Evolutionary conservation across 768 basidiomycete genomes (phyloP).

Genomic region (Amanita molliuscula): DNA sequence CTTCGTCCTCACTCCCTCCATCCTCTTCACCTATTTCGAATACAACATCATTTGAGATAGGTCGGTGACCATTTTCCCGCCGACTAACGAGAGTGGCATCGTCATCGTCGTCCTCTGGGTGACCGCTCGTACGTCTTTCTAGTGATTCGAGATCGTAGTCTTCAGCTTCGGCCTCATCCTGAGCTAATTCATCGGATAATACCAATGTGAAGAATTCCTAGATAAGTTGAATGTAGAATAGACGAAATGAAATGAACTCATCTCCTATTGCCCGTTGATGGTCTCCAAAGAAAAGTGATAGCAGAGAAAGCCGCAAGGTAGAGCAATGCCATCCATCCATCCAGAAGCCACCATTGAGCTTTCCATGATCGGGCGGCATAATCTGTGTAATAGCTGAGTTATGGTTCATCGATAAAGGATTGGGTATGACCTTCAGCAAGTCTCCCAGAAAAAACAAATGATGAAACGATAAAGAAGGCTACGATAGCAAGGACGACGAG

Average conservation of each 20-base stretch:
- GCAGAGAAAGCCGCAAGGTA: conserved; percentile 73
- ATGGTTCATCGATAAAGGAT: conserved; percentile 1
- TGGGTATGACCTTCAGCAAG: conserved; percentile 66
- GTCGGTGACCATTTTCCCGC: conserved; percentile 35
- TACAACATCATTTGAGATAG: conserved; percentile 57
- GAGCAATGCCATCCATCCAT: conserved; percentile 87
- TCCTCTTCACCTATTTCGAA: conserved; percentile 91
- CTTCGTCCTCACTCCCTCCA: conserved; percentile 26
- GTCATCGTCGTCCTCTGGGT: conserved; percentile 59
- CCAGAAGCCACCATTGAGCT: conserved; percentile 91
- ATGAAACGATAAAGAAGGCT: conserved; percentile 88
- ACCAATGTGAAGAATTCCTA: conserved; percentile 52
- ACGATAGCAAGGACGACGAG: conserved; percentile 72
- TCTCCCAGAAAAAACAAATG: conserved; percentile 84
- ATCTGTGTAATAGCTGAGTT: conserved; percentile 33
- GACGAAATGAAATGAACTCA: conserved; percentile 30
- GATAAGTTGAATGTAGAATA: conserved; percentile 13
- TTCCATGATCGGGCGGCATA: conserved; percentile 89
- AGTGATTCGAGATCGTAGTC: conserved; percentile 83
- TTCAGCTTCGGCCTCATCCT: conserved; percentile 89
- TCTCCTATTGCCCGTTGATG: conserved; percentile 83
- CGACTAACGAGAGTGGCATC: conserved; percentile 64
- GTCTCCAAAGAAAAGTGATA: conserved; percentile 90
- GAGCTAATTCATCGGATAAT: conserved; percentile 95
- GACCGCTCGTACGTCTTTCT: conserved; percentile 38